Base-by-base conservation (phyloP, 164 flowering plant genomes). In the Magnolia changhungtana region DNA sequence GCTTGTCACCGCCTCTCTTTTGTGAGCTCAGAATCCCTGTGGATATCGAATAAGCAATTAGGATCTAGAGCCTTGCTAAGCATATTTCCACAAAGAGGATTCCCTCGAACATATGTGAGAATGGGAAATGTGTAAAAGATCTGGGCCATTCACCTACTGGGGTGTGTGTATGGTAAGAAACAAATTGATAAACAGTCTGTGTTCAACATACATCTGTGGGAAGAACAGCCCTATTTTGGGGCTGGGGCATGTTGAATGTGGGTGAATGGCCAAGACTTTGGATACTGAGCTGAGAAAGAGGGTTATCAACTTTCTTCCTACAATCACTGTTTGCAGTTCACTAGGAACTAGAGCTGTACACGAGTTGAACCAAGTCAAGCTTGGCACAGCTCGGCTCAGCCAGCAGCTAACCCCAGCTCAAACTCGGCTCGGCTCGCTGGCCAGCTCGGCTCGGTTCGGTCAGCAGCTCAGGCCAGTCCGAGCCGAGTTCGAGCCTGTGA, bases 21-120 rank as follows among this genome's bases (percentile, higher is more conserved):
- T 49, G 63, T 84, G 75, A 89, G 74, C 81, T 87, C 96, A 3
- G 91, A 85, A 75, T 87, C 87, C 89, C 96, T 91, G 81, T 65
- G 72, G 65, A 63, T 18, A 75, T 20, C 69, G 18, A 71, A 65
- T 10, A 49, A 29, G 27, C 66, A n/a, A n/a, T n/a, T 50, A 24
- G 55, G 19, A 65, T 76, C 10, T 77, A 37, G 21, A 59, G 13
- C 37, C 8, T 11, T 24, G 18, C 23, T 67, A 24, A 67, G 16
- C n/a, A 20, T 13, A 64, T 21, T 64, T 64, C 24, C 9, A 13
- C 67, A 67, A 67, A 67, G 70, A 29, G 50, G 19, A 67, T 10
- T 8, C 20, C 9, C 8, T 67, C 24, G 49, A 8, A 9, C 16
- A 24, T 1, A 64, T n/a, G 10, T 1, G 24, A 64, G 67, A 19